phyloP scores from a whole-genome alignment of 148 eudicot genomes.

The Silene conica region DNA sequence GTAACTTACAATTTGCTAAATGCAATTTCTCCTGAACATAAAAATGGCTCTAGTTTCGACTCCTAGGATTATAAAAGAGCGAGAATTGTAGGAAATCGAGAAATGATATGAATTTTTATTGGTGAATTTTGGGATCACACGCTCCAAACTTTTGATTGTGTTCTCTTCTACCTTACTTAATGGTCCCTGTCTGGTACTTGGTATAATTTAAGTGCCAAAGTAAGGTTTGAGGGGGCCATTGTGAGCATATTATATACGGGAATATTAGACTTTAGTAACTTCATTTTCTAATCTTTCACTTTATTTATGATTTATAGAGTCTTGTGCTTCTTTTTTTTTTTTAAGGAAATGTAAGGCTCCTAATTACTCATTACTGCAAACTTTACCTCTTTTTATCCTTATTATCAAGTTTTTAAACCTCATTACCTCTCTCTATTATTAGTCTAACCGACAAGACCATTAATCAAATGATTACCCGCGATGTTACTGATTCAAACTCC shows the following conservation, averaged over 20 bases:
- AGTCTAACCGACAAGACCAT: background rate
- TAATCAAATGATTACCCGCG: background rate
- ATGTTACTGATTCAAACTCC: background rate
- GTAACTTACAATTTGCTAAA: background rate
- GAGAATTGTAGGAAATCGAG: conserved; percentile 2
- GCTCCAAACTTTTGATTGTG: conserved; percentile 25
- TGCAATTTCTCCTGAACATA: background rate
- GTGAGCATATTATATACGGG: conserved; percentile 16
- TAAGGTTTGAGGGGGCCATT: conserved; percentile 22
- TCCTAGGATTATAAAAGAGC: background rate
- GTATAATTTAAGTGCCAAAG: conserved; percentile 17
- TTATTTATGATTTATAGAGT: conserved; percentile 31
- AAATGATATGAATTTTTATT: conserved; percentile 5
- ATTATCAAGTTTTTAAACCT: background rate
- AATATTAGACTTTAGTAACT: too few relatives aligned
- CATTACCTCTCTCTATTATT: too few relatives aligned
- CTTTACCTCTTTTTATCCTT: background rate
- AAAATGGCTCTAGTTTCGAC: background rate
- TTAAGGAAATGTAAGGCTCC: conserved; percentile 33
- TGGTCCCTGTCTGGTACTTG: conserved; percentile 22
- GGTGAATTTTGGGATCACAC: conserved; percentile 25
- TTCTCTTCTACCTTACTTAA: conserved; percentile 31
- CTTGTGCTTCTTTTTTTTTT: conserved; percentile 27
- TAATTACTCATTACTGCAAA: conserved; percentile 5
- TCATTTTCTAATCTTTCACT: conserved; percentile 12